These are phyloP conservation scores for Zizania palustris DNA, from an alignment of 202 grass and related monocot genomes.

Conservation along the genomic window DNA sequence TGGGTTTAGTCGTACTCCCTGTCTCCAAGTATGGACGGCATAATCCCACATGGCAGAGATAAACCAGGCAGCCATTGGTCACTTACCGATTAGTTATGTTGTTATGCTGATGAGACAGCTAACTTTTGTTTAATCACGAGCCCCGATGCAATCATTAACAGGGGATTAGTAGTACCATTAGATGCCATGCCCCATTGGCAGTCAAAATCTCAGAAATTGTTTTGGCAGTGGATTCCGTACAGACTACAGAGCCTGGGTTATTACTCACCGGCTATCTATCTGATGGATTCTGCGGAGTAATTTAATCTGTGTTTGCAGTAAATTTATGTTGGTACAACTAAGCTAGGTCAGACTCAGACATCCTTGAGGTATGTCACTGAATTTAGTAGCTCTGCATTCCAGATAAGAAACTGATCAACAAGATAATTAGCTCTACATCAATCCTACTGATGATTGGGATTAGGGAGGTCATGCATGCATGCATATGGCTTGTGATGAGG, in stretches of 20 bases:
- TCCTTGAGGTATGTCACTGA: not conserved
- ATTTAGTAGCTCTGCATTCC: not conserved
- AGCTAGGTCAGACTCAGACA: not conserved
- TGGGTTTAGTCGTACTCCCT: not conserved
- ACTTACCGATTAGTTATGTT: not conserved
- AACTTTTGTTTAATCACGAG: constrained; percentile 27
- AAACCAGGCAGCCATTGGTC: constrained; percentile 20
- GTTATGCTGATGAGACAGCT: constrained; percentile 4
- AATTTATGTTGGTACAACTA: too few relatives aligned
- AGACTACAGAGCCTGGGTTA: not conserved
- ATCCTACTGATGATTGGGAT: not conserved
- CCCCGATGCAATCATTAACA: constrained; percentile 58
- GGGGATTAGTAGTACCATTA: constrained; percentile 23
- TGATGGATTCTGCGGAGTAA: not conserved
- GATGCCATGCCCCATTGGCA: constrained; percentile 18
- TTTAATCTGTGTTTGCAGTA: not conserved
- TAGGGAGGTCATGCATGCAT: not conserved
- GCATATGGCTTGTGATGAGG: not conserved
- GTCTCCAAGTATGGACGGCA: constrained; percentile 15
- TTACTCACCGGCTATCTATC: too few relatives aligned
- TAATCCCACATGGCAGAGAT: constrained; percentile 29
- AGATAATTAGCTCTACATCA: not conserved
- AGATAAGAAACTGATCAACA: not conserved
- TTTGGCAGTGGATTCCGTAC: not conserved
- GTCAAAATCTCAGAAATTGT: not conserved